A percentile compares a stretch with the other conserved stretches of the same genome.
These are phyloP conservation scores for Metrosideros polymorpha DNA, from an alignment of 441 rosid species.

Conservation along the genomic window DNA sequence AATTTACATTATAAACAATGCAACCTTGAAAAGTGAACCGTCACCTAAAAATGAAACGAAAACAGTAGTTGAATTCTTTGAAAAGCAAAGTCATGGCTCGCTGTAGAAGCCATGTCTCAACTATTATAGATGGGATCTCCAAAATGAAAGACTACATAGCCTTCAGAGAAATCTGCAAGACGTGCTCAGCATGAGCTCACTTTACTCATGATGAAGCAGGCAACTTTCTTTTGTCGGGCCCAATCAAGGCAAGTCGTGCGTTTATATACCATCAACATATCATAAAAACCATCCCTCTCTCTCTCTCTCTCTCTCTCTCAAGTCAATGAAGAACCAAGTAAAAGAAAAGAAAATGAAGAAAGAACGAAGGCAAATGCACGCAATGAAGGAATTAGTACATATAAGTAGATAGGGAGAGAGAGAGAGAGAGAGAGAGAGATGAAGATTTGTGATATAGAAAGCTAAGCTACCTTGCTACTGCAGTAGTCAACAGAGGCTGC, in stretches of 20 bases:
- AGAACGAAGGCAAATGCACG: neutral
- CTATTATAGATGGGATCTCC: neutral
- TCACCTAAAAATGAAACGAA: too few relatives aligned
- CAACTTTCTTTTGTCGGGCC: neutral
- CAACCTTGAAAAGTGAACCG: too few relatives aligned
- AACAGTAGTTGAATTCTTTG: neutral
- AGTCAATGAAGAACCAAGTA: neutral
- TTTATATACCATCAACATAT: neutral
- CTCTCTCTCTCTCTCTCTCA: neutral
- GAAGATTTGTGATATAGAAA: neutral
- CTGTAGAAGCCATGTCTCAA: neutral
- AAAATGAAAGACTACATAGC: neutral
- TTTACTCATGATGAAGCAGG: neutral
- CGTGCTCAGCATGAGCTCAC: neutral
- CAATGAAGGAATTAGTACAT: too few relatives aligned
- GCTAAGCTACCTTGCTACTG: constrained; percentile 18
- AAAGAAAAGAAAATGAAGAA: neutral
- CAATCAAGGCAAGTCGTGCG: neutral
- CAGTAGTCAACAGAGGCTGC: constrained; percentile 14
- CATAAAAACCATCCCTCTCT: neutral
- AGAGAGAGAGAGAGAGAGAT: neutral
- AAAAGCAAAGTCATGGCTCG: neutral
- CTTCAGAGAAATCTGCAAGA: neutral
- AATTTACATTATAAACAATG: too few relatives aligned
- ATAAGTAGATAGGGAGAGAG: too few relatives aligned